Conservation (phyloP, 2,329 filamentous ascomycete genomes). For the Colletotrichum phormii region DNA sequence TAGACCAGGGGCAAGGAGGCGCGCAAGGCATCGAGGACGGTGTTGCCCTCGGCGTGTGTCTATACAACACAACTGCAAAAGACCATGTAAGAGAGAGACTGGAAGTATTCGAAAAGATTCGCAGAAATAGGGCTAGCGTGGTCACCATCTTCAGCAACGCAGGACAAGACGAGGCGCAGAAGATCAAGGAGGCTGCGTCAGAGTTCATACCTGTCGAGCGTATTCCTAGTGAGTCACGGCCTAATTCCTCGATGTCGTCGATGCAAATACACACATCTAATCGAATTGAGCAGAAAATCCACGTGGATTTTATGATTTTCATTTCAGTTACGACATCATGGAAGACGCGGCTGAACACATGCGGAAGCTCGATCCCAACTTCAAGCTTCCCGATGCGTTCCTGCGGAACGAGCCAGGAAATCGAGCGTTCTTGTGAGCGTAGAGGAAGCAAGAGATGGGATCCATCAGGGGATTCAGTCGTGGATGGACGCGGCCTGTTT, state of each 20-base stretch:
- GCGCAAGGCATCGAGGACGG: constrained; percentile 51
- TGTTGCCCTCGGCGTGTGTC: constrained; percentile 45
- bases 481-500: too few relatives aligned
- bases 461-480: neutral
- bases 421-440: neutral
- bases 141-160: constrained; percentile 54
- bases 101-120: constrained; percentile 41
- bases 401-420: neutral
- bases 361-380: neutral
- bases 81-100: constrained; percentile 41
- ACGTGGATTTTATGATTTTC: constrained; percentile 28
- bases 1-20: constrained; percentile 53
- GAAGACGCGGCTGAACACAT: constrained; percentile 5
- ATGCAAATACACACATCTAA: neutral
- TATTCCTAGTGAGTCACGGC: constrained; percentile 44
- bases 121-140: constrained; percentile 46
- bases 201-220: constrained; percentile 43
- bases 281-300: constrained; percentile 15
- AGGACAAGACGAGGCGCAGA: constrained; percentile 47
- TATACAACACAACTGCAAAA: constrained; percentile 39
- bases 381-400: constrained; percentile 6
- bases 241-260: neutral
- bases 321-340: constrained; percentile 30
- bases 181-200: constrained; percentile 40
- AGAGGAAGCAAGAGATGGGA: neutral